Conservation (phyloP, 352 stramenopile genomes). For the Phytophthora ramorum region DNA sequence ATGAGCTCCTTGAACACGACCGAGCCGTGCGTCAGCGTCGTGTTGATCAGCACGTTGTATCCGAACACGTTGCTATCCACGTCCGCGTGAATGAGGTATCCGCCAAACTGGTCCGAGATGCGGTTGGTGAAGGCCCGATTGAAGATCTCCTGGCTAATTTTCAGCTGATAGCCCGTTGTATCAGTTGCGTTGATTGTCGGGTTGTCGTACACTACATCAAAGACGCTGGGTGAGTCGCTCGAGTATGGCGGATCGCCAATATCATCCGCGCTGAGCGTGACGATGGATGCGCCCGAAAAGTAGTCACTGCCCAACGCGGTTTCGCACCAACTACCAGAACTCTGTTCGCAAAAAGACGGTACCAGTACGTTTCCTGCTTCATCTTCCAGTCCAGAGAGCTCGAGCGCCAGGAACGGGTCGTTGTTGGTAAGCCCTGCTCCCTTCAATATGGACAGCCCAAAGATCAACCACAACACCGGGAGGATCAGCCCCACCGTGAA, state of each 20-base stretch:
- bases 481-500: conserved; percentile 23
- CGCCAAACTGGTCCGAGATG: conserved; percentile 45
- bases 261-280: conserved; percentile 11
- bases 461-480: conserved; percentile 33
- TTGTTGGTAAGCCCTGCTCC: conserved; percentile 25
- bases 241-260: conserved; percentile 26
- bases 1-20: conserved; percentile 61
- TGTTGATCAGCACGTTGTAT: conserved; percentile 64
- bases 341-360: conserved; percentile 26
- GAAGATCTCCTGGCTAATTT: conserved; percentile 44
- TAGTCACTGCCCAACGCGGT: conserved; percentile 25
- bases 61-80: conserved; percentile 37
- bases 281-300: conserved; percentile 29
- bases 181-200: conserved; percentile 37
- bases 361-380: conserved; percentile 19
- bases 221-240: conserved; percentile 50
- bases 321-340: conserved; percentile 26
- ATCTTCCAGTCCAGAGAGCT: conserved; percentile 19
- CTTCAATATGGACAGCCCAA: conserved; percentile 35
- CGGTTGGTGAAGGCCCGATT: conserved; percentile 38
- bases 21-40: conserved; percentile 45
- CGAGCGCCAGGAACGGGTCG: conserved; percentile 34
- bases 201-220: conserved; percentile 41
- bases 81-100: conserved; percentile 41
- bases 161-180: conserved; percentile 40